phyloP scores from a whole-genome alignment of 331 rosid species.

The Prunus yedoensis region DNA sequence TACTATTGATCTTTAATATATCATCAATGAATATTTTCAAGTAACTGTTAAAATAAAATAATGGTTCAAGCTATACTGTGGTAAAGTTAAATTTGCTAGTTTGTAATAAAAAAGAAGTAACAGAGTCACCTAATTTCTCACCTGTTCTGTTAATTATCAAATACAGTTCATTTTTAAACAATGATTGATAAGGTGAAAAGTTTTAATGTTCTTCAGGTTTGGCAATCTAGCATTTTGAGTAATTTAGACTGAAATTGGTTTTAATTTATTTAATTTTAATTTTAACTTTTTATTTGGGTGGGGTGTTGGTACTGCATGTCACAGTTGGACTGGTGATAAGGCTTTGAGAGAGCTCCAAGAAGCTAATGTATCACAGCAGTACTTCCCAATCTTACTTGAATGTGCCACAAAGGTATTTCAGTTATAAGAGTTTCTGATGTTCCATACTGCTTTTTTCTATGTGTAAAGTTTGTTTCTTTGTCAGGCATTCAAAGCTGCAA shows the following conservation, averaged over 20 bases:
- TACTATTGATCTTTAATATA: neutral
- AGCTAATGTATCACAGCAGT: constrained; percentile 75
- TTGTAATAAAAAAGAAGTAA: neutral
- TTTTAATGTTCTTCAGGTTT: neutral
- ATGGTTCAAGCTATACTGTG: neutral
- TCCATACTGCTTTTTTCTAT: constrained; percentile 7
- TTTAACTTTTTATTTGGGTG: neutral
- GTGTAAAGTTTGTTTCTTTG: constrained; percentile 18
- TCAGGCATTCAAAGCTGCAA: constrained; percentile 81
- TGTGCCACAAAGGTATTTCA: constrained; percentile 78
- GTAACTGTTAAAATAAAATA: neutral
- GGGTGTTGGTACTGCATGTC: constrained; percentile 20
- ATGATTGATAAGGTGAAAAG: neutral
- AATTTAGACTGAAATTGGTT: neutral
- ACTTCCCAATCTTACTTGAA: constrained; percentile 81
- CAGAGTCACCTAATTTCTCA: neutral
- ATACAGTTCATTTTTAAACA: neutral
- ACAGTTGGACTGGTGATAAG: constrained; percentile 90
- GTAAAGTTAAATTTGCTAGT: neutral
- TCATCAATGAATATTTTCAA: neutral
- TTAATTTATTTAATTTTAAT: neutral
- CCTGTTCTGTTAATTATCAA: neutral
- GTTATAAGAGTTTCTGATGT: constrained; percentile 9
- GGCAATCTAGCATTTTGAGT: neutral
- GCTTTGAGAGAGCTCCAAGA: constrained; percentile 85